Conservation (phyloP, 1,284 basidiomycete genomes). For the Heterobasidion occidentale region DNA sequence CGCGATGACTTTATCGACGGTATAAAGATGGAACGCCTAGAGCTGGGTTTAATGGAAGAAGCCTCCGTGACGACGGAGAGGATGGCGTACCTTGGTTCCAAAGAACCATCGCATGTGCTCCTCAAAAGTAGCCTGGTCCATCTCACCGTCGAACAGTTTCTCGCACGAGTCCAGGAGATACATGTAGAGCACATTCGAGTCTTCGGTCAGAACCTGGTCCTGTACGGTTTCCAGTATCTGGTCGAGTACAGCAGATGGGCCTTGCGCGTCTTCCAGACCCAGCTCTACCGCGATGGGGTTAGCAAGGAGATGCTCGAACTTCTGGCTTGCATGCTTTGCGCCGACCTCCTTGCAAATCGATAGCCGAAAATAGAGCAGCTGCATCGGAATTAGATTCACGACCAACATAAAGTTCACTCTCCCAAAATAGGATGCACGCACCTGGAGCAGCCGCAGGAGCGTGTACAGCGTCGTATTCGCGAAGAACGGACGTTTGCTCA, state of each 20-base stretch:
- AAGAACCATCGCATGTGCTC: conserved; percentile 97
- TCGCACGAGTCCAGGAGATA: conserved; percentile 91
- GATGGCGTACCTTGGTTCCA: conserved; percentile 72
- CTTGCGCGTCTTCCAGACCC: conserved; percentile 69
- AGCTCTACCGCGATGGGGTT: conserved; percentile 70
- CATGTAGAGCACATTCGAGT: conserved; percentile 68
- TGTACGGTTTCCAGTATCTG: conserved; percentile 54
- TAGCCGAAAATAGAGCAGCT: conserved; percentile 90
- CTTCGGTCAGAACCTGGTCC: conserved; percentile 25
- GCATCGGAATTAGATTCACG: conserved; percentile 11
- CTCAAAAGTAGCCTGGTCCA: conserved; percentile 87
- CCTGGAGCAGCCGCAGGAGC: conserved; percentile 82
- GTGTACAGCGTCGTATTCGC: conserved; percentile 92
- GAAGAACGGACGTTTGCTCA: conserved; percentile 64
- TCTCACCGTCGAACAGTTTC: conserved; percentile 87
- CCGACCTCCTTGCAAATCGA: conserved; percentile 81
- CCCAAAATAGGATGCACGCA: conserved; percentile 27
- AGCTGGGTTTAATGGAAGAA: conserved; percentile 8
- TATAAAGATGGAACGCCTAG: conserved; percentile 83
- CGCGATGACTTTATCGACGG: conserved; percentile 85
- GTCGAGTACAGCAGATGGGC: conserved; percentile 58
- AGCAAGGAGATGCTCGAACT: conserved; percentile 49
- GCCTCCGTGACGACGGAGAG: background rate
- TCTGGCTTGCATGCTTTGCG: conserved; percentile 48
- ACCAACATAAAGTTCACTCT: too few relatives aligned